phyloP scores from a whole-genome alignment of 2,329 filamentous ascomycete genomes.

The Fusarium sp. region DNA sequence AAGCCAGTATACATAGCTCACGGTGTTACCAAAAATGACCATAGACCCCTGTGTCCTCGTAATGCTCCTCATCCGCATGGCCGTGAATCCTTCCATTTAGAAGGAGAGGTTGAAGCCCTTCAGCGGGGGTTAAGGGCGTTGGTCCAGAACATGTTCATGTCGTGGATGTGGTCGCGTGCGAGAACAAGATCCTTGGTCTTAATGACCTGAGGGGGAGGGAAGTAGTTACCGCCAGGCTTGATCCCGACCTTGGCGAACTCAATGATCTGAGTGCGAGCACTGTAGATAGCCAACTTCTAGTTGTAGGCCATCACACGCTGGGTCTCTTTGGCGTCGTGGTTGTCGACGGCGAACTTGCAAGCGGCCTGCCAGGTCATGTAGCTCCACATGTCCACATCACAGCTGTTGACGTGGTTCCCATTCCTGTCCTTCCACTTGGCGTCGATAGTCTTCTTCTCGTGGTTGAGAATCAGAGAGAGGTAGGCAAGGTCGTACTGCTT shows the following conservation, averaged over 20 bases:
- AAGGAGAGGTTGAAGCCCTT: too few relatives aligned
- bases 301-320: background rate
- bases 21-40: background rate
- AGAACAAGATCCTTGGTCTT: background rate
- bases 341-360: background rate
- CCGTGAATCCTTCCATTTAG: too few relatives aligned
- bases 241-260: background rate
- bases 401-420: background rate
- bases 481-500: too few relatives aligned
- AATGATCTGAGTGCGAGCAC: background rate
- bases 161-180: too few relatives aligned
- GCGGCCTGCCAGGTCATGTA: too few relatives aligned
- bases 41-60: too few relatives aligned
- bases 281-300: constrained; percentile 1
- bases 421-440: background rate
- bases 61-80: too few relatives aligned
- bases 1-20: background rate
- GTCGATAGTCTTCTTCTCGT: background rate
- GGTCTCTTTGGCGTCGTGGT: background rate
- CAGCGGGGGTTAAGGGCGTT: too few relatives aligned
- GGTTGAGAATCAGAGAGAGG: background rate
- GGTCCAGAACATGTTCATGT: too few relatives aligned
- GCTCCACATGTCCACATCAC: background rate
- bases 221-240: background rate
- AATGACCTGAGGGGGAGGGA: background rate